These are phyloP conservation scores for Amanita molliuscula DNA, from an alignment of 768 basidiomycete species.

Conservation along the genomic window DNA sequence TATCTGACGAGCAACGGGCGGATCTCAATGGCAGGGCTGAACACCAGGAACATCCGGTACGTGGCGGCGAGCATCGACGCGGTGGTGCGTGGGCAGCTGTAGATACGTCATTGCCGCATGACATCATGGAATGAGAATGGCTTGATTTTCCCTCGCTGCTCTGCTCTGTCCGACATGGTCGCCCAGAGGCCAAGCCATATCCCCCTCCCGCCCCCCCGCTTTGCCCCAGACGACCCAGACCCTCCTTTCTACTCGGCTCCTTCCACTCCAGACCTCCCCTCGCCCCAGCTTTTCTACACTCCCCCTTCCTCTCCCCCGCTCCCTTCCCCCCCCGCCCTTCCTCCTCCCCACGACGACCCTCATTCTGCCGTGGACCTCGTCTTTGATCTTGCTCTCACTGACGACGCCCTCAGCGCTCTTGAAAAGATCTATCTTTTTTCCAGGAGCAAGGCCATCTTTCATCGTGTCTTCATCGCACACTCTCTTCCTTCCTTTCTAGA, in stretches of 20 bases:
- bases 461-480: constrained; percentile 74
- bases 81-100: constrained; percentile 35
- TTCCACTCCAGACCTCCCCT: constrained; percentile 25
- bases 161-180: constrained; percentile 1
- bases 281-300: constrained; percentile 22
- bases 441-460: constrained; percentile 53
- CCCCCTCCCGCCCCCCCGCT: constrained; percentile 4
- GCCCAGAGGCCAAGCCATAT: constrained; percentile 7
- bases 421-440: constrained; percentile 91
- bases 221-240: constrained; percentile 2
- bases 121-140: constrained; percentile 22
- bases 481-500: constrained; percentile 71
- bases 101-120: constrained; percentile 13
- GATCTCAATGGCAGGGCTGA: constrained; percentile 93
- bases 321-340: constrained; percentile 14
- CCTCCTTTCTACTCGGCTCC: constrained; percentile 38
- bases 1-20: constrained; percentile 84
- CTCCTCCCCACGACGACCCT: constrained; percentile 21
- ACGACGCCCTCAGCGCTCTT: constrained; percentile 72
- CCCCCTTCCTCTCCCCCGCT: constrained; percentile 26
- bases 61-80: constrained; percentile 64
- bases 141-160: constrained; percentile 2
- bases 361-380: constrained; percentile 23
- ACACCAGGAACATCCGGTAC: constrained; percentile 65
- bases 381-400: constrained; percentile 45